Evolutionary conservation across 805 yeast species (phyloP), one percentile per base, ranked within the genome.

Genomic region (Vanderwaltozyma verrucispora): DNA sequence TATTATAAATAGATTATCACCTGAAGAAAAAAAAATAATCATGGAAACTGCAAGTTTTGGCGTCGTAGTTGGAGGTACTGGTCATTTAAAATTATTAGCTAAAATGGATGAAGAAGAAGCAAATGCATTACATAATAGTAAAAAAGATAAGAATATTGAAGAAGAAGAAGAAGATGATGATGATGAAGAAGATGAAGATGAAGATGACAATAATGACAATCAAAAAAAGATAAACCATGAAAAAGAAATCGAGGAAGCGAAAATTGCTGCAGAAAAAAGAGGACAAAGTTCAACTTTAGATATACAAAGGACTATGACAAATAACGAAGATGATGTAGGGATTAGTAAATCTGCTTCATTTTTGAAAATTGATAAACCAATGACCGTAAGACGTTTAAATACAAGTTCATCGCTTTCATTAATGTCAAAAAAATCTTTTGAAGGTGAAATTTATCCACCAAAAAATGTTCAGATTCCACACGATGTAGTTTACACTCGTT

Each of bases 401-500:
- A 23, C 11, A 4, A 16, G 20, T 9, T 53, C 59, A 32, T 44
- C 53, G 16, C 42, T 53, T 4, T 56, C 61, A 2, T 25, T 50
- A 33, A 34, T 39, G 8, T 42, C 53, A 11, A 34, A 42, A 21
- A 43, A 35, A 1, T 42, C 52, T 2, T 36, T 37, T 14, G 43
- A 43, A 2, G 53, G 52, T 6, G 48, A 45, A n/a, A 43, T 50
- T 4, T 50, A 44, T 23, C 65, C 66, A 13, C 60, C 66, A 18
- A 41, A 37, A 15, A 37, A 51, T 32, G 23, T 50, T 5, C 52
- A 51, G 32, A 53, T 67, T 10, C 64, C 74, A 27, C 69, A 81
- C 38, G 95, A 86, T 50, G 67, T 79, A 29, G 68, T 88, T 52
- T 88, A 88, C 60, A 84, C 96, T 0, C 69, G 96, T 47, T 88